A percentile compares a stretch with the other conserved stretches of the same genome.
These are phyloP conservation scores for Panus rudis DNA, from an alignment of 768 basidiomycete genomes.

Conservation along the genomic window DNA sequence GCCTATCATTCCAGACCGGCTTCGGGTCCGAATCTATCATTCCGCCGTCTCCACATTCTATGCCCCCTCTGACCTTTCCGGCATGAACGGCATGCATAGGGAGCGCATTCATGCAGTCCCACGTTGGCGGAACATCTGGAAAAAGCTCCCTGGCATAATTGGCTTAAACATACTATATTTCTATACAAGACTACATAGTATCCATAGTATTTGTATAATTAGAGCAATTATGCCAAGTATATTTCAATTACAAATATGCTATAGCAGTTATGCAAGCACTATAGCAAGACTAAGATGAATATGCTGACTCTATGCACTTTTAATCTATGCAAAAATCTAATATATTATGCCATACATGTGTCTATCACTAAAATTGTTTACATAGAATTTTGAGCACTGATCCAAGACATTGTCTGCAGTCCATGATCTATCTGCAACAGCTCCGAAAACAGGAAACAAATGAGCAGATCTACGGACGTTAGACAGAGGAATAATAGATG, in stretches of 20 bases:
- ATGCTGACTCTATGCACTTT: background rate
- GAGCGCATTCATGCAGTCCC: slow-evolving; percentile 19
- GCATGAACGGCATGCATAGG: slow-evolving; percentile 19
- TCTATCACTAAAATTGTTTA: slow-evolving; percentile 24
- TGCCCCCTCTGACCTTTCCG: slow-evolving; percentile 23
- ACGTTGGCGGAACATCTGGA: slow-evolving; percentile 18
- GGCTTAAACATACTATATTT: too few relatives aligned
- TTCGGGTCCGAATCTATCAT: too few relatives aligned
- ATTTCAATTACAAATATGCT: too few relatives aligned
- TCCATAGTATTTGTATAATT: too few relatives aligned
- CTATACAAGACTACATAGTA: too few relatives aligned
- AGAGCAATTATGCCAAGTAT: too few relatives aligned
- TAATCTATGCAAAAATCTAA: background rate
- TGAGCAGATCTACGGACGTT: slow-evolving; percentile 22
- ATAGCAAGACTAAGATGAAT: too few relatives aligned
- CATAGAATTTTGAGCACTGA: slow-evolving; percentile 20
- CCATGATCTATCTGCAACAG: slow-evolving; percentile 24
- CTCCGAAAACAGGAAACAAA: slow-evolving; percentile 27
- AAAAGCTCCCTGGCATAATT: too few relatives aligned
- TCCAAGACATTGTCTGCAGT: slow-evolving; percentile 28
- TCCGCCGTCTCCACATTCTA: slow-evolving; percentile 20
- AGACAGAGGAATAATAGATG: slow-evolving; percentile 15
- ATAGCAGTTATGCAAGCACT: too few relatives aligned
- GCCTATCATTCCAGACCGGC: too few relatives aligned
- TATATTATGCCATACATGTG: slow-evolving; percentile 7